A percentile compares a stretch with the other conserved stretches of the same genome.
These are phyloP conservation scores for Hypoxylon sp. DNA, from an alignment of 2,329 filamentous ascomycete genomes.

Conservation along the genomic window DNA sequence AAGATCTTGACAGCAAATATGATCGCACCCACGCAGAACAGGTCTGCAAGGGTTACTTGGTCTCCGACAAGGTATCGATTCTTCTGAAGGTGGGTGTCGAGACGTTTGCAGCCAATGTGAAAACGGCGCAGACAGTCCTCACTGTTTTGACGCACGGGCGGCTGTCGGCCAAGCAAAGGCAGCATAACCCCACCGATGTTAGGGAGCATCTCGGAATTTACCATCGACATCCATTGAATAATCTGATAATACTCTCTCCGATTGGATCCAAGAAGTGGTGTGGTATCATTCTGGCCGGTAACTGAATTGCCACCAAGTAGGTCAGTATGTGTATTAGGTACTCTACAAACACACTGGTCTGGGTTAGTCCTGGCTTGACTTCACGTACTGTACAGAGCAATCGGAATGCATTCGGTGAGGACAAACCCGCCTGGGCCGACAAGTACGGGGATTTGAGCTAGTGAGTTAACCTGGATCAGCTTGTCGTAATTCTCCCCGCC, in stretches of 20 bases:
- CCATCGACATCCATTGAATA: not conserved
- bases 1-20: not conserved
- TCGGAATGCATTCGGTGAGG: not conserved
- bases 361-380: too few relatives aligned
- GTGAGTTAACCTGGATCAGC: not conserved
- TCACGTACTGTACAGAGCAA: conserved; percentile 1
- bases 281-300: not conserved
- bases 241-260: not conserved
- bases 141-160: not conserved
- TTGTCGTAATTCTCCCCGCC: not conserved
- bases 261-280: not conserved
- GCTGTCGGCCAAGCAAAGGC: not conserved
- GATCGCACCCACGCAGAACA: not conserved
- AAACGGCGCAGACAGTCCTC: not conserved
- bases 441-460: not conserved
- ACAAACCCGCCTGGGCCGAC: not conserved
- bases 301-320: too few relatives aligned
- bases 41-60: not conserved
- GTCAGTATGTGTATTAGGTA: too few relatives aligned
- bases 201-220: not conserved
- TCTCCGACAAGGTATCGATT: not conserved
- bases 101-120: not conserved
- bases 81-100: not conserved
- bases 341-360: too few relatives aligned
- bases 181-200: not conserved